Percentiles rank a stretch among this genome's conserved stretches.
Conservation (phyloP, 2,329 filamentous ascomycete species). For the Sporothrix luriei region DNA sequence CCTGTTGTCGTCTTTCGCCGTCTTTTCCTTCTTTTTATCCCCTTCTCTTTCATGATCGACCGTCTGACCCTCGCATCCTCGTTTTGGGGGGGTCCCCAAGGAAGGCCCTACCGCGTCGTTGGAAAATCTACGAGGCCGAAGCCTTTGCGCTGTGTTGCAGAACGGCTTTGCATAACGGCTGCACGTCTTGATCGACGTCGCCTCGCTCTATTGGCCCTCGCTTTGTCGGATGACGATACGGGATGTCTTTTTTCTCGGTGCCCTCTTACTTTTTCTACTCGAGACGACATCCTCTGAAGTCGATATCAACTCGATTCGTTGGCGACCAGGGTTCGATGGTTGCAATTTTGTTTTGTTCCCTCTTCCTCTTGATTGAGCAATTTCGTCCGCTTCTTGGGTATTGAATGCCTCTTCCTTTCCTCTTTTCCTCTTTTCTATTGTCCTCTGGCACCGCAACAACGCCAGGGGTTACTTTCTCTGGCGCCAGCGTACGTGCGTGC, state of each 20-base stretch:
- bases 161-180: background rate
- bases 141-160: constrained; percentile 2
- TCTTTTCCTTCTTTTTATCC: background rate
- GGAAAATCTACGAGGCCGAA: constrained; percentile 1
- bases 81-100: background rate
- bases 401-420: constrained; percentile 1
- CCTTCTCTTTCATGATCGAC: constrained; percentile 26
- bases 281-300: background rate
- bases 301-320: background rate
- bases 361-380: background rate
- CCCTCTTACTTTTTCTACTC: background rate
- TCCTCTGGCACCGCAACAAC: constrained; percentile 27
- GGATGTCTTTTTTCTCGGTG: too few relatives aligned
- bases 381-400: constrained; percentile 5
- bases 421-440: background rate
- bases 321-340: background rate
- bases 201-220: background rate
- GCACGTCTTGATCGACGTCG: background rate
- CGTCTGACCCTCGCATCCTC: constrained; percentile 26
- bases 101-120: constrained; percentile 12
- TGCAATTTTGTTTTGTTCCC: background rate
- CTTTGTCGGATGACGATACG: too few relatives aligned
- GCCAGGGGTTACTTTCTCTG: constrained; percentile 1
- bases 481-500: constrained; percentile 22
- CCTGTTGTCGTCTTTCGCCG: background rate